Evolutionary conservation across 768 basidiomycete species (phyloP).

Genomic region (Paxillus rubicundulus): DNA sequence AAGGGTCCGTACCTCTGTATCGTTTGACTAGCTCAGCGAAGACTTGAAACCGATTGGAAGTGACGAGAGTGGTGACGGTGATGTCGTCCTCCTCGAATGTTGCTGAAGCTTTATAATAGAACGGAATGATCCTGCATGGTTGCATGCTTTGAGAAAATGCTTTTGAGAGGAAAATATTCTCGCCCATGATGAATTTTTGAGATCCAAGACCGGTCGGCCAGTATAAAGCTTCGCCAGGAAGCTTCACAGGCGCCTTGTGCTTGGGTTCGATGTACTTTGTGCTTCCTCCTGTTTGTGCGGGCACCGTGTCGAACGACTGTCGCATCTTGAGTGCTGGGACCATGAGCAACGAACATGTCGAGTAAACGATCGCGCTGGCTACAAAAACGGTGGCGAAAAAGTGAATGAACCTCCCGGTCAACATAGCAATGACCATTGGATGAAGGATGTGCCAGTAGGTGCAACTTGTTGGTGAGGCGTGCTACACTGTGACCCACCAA

Average conservation of each 20-base stretch:
- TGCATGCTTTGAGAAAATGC: slow-evolving; percentile 67
- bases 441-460: too few species aligned
- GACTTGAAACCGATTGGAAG: slow-evolving; percentile 72
- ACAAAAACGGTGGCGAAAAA: slow-evolving; percentile 22
- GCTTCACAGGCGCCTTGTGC: neutral
- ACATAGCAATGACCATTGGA: too few species aligned
- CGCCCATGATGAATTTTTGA: slow-evolving; percentile 34
- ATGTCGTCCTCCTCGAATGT: slow-evolving; percentile 62
- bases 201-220: slow-evolving; percentile 15
- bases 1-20: slow-evolving; percentile 59
- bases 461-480: neutral
- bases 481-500: too few species aligned
- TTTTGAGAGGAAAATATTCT: slow-evolving; percentile 61
- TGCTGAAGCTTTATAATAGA: slow-evolving; percentile 69
- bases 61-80: slow-evolving; percentile 83
- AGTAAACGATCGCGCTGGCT: slow-evolving; percentile 29
- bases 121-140: slow-evolving; percentile 76
- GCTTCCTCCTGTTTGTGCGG: neutral
- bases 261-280: neutral
- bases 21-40: slow-evolving; percentile 68
- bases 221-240: slow-evolving; percentile 17
- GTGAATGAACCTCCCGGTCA: slow-evolving; percentile 12
- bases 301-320: slow-evolving; percentile 3
- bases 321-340: slow-evolving; percentile 7
- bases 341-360: slow-evolving; percentile 25